Evolutionary conservation across 345 rosid species (phyloP), one percentile per base, ranked within the genome.

Genomic region (Turnera subulata): DNA sequence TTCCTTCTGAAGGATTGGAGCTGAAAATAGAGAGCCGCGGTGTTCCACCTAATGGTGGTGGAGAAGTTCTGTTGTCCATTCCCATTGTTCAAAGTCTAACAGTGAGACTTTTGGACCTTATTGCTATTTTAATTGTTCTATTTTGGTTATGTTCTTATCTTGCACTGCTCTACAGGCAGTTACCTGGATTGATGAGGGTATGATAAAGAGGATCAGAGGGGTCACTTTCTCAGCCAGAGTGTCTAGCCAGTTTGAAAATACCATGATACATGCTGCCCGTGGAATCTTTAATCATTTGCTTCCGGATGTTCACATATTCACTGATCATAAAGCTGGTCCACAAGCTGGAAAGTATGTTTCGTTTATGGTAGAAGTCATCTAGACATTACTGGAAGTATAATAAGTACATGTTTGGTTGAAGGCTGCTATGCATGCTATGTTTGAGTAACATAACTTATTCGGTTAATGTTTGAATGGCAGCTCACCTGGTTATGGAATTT

Each of bases 131-230:
- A 53, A 49, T 10, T 11, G 22, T 26, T 25, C 14, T 26, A 15
- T 63, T 39, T 57, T 15, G 44, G 18, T 48, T 17, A 24, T 56
- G 13, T 15, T 6, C 0, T 13, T 29, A 15, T 6, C 11, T 21
- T 44, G 29, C 54, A 3, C 35, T 29, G 35, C 8, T 74, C 46
- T 58, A 56, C 81, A 88, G 99, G 84, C 89, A 21, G 81, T 83
- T 46, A 61, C 39, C n/a, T n/a, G n/a, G n/a, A n/a, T n/a, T n/a
- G n/a, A n/a, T n/a, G 93, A 88, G 73, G 97, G 97, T 56, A 85
- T 84, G 96, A 86, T 84, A 26, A 90, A 81, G 77, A 85, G 79
- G 79, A 90, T 90, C 65, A 84, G 99, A 73, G 95, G 96, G 53
- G 58, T 48, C 21, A 80, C 92, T 58, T 94, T 84, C 74, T 90